A percentile compares a stretch with the other conserved stretches of the same genome.
phyloP scores from a whole-genome alignment of 345 rosid genomes.

The Citrus maxima region DNA sequence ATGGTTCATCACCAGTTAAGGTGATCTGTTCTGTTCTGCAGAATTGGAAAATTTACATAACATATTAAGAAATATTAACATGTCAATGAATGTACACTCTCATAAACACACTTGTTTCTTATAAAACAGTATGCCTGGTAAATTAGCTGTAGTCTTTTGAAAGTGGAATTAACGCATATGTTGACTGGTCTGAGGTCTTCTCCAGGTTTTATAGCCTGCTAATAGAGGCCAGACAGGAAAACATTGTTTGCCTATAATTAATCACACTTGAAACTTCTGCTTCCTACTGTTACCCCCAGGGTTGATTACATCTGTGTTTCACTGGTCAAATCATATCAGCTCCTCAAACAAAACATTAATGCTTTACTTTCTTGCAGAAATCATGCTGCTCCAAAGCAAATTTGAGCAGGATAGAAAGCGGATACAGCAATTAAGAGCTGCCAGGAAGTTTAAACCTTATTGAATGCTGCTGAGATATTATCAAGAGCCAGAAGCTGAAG shows the following conservation, averaged over 20 bases:
- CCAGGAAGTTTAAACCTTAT: slow-evolving; percentile 88
- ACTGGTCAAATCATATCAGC: background rate
- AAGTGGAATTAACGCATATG: too few species aligned
- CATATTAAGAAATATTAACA: background rate
- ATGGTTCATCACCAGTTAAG: background rate
- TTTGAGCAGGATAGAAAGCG: slow-evolving; percentile 67
- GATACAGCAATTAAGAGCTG: slow-evolving; percentile 85
- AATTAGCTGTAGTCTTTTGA: background rate
- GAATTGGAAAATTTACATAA: background rate
- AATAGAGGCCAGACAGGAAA: background rate
- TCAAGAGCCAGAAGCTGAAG: background rate
- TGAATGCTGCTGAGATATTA: slow-evolving; percentile 18
- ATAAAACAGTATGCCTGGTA: background rate
- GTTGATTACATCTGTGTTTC: background rate
- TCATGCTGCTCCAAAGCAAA: slow-evolving; percentile 28
- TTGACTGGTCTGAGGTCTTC: background rate
- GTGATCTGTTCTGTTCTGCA: background rate
- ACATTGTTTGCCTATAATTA: background rate
- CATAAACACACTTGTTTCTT: background rate
- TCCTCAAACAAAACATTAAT: background rate
- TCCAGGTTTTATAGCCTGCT: background rate
- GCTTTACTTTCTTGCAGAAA: slow-evolving; percentile 46
- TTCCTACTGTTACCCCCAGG: background rate
- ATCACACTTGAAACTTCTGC: background rate
- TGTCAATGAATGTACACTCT: background rate